Evolutionary conservation across 306 rosid genomes (phyloP), one percentile per base, ranked within the genome.

Genomic region (Rosa persica): DNA sequence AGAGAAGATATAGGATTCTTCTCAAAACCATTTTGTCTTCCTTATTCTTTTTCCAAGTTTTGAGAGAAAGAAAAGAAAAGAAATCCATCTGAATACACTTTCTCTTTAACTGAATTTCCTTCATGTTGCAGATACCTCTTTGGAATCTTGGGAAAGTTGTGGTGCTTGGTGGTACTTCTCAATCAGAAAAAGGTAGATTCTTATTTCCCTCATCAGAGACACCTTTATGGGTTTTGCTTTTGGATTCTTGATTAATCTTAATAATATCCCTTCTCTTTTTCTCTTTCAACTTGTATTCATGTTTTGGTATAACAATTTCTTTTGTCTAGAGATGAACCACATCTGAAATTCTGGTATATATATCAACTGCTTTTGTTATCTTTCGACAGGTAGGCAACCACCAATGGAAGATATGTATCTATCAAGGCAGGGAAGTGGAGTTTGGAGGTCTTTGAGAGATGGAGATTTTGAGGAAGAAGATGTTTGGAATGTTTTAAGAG

Each of bases 391-490:
- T 67, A 91, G 88, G 86, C 80, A 76, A 80, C 69, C 81, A 67
- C 46, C 62, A 46, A 94, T 92, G 98, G 94, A 81, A 62, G 81
- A 83, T 36, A 88, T 81, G n/a, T 74, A 84, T 72, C 60, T 89
- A 60, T 43, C 36, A 43, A 89, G 90, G 85, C 91, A 88, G 76
- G 78, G 68, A 52, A 92, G 89, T 83, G 93, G 83, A 19, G 79
- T 89, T 73, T 94, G 98, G 98, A 89, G 93, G 84, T 87, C 93
- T 4, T 79, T 92, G 27, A 92, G 90, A 81, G 92, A 94, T 78
- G 98, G 89, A 67, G 98, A 94, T 38, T 92, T 90, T 74, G 94
- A 94, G 83, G 98, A 94, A 75, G 90, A 83, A 64, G 97, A 92
- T 39, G 89, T 92, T 72, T 94, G 98, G 98, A 80, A 71, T 60